Evolutionary conservation across 345 rosid genomes (phyloP).

Genomic region (Lepidium aucheri): DNA sequence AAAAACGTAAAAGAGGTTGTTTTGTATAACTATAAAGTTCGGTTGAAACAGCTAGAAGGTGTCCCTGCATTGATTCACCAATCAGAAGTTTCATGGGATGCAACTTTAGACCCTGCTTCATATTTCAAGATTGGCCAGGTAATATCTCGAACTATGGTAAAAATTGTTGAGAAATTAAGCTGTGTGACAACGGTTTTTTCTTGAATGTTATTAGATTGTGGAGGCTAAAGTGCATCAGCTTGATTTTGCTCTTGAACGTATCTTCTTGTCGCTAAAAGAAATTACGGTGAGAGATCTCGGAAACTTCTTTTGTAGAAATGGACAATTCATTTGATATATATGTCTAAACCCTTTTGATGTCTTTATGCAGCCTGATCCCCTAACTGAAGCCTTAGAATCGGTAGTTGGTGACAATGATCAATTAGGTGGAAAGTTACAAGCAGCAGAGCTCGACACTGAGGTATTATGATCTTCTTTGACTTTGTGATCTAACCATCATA

Average conservation of each 20-base stretch:
- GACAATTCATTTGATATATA: background rate
- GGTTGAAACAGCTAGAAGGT: conserved; percentile 62
- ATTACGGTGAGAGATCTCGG: conserved; percentile 36
- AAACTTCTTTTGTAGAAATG: background rate
- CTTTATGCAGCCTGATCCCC: conserved; percentile 71
- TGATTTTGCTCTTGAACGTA: conserved; percentile 75
- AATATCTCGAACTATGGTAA: conserved; percentile 2
- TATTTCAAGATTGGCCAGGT: conserved; percentile 89
- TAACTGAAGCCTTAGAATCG: conserved; percentile 66
- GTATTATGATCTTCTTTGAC: conserved; percentile 26
- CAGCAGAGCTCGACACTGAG: conserved; percentile 65
- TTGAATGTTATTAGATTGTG: conserved; percentile 48
- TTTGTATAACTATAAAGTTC: background rate
- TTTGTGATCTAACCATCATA: background rate
- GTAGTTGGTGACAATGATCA: conserved; percentile 59
- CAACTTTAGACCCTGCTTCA: conserved; percentile 80
- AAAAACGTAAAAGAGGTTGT: background rate
- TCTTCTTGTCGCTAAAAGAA: conserved; percentile 82
- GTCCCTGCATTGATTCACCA: conserved; percentile 91
- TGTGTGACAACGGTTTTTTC: background rate
- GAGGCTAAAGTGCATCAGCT: conserved; percentile 94
- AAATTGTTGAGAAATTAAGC: background rate
- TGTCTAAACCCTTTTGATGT: background rate
- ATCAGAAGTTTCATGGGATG: conserved; percentile 94
- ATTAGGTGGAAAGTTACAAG: conserved; percentile 49